Evolutionary conservation across 2,329 filamentous ascomycete genomes (phyloP).

Genomic region (Chaetomiaceae sp.): DNA sequence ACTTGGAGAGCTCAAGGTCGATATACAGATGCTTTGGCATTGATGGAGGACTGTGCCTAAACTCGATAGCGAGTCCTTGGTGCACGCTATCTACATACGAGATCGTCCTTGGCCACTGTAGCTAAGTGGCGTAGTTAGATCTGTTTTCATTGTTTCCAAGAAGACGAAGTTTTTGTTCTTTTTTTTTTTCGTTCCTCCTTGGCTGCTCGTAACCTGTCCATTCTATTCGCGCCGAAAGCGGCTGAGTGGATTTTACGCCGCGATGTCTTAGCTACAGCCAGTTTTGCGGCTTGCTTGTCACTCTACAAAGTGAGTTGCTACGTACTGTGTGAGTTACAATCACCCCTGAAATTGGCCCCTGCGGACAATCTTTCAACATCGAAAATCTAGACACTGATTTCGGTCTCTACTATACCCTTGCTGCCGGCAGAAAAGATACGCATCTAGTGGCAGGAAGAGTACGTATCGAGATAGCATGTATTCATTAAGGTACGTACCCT

Average conservation of each 20-base stretch:
- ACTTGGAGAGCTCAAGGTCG: constrained; percentile 18
- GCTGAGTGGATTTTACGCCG: background rate
- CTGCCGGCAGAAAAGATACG: no score
- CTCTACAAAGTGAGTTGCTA: background rate
- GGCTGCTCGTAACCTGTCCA: no score
- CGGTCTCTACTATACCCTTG: no score
- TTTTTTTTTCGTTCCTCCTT: no score
- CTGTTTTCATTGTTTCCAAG: no score
- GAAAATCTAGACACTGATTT: no score
- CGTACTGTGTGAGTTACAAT: background rate
- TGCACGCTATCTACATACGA: constrained; percentile 12
- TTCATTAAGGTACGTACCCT: no score
- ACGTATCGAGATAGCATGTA: no score
- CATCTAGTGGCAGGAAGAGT: no score
- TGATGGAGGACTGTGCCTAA: constrained; percentile 16
- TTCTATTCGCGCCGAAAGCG: no score
- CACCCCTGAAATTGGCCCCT: background rate
- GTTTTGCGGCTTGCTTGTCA: background rate
- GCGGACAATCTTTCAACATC: background rate
- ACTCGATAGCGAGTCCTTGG: constrained; percentile 19
- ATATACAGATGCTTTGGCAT: constrained; percentile 11
- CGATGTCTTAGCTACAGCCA: no score
- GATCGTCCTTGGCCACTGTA: constrained; percentile 10
- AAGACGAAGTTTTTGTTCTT: no score
- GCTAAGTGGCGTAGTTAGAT: constrained; percentile 4